phyloP scores from a whole-genome alignment of 2,329 filamentous ascomycete genomes.

The Talaromyces sp. region DNA sequence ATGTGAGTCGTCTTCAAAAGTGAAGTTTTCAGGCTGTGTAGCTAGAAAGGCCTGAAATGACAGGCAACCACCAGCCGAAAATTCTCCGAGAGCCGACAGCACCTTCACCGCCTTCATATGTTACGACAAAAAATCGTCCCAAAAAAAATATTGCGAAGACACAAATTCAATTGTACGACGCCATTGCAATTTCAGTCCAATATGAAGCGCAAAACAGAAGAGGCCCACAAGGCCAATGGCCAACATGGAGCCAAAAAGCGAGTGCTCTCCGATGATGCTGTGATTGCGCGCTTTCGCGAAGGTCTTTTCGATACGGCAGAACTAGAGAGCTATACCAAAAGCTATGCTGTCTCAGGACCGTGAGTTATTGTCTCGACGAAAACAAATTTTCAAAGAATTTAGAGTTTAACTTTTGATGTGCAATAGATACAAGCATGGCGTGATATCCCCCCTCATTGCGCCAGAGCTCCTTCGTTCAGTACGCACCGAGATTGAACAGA shows the following conservation, averaged over 20 bases:
- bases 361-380: constrained; percentile 33
- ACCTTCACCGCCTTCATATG: constrained; percentile 9
- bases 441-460: constrained; percentile 77
- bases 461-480: constrained; percentile 79
- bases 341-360: constrained; percentile 43
- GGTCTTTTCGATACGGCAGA: constrained; percentile 42
- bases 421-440: constrained; percentile 83
- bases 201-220: constrained; percentile 46
- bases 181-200: constrained; percentile 7
- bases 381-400: too few species aligned
- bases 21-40: too few species aligned
- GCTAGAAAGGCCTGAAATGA: neutral
- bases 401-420: neutral
- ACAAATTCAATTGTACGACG: constrained; percentile 11
- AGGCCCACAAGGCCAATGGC: constrained; percentile 31
- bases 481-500: constrained; percentile 80
- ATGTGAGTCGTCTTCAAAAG: too few species aligned
- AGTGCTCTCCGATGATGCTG: constrained; percentile 37
- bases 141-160: neutral
- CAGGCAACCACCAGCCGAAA: neutral
- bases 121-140: neutral
- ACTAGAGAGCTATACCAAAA: constrained; percentile 41
- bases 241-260: constrained; percentile 38
- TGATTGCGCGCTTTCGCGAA: constrained; percentile 41
- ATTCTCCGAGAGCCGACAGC: neutral